A percentile compares a stretch with the other conserved stretches of the same genome.
Conservation (phyloP, 2,329 filamentous ascomycete genomes). For the Esteya vermicola region DNA sequence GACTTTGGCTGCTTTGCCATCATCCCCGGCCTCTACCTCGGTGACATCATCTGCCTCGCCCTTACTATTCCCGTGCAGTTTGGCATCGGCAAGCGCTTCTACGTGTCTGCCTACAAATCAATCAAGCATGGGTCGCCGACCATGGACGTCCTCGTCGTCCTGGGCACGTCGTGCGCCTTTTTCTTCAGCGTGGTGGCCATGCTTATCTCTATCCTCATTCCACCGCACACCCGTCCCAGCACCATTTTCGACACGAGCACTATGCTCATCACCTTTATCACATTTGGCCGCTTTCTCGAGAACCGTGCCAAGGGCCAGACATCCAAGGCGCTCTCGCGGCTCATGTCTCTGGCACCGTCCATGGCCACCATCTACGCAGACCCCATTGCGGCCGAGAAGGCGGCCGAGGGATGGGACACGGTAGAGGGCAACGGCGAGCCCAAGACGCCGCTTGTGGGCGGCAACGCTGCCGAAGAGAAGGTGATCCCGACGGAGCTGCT, state of each 20-base stretch:
- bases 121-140: constrained; percentile 82
- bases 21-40: constrained; percentile 68
- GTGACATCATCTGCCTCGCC: constrained; percentile 68
- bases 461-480: constrained; percentile 62
- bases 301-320: constrained; percentile 94
- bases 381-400: constrained; percentile 84
- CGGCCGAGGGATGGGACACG: constrained; percentile 62
- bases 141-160: constrained; percentile 91
- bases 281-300: constrained; percentile 78
- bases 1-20: constrained; percentile 61
- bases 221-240: constrained; percentile 64
- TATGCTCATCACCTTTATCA: constrained; percentile 96
- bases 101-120: constrained; percentile 84
- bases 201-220: constrained; percentile 61
- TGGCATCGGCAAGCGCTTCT: constrained; percentile 89
- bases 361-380: constrained; percentile 96
- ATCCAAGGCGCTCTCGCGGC: constrained; percentile 76
- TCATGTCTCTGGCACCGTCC: constrained; percentile 92
- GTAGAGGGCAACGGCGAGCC: constrained; percentile 22
- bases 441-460: constrained; percentile 30
- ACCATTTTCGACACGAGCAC: constrained; percentile 97
- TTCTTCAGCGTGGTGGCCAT: constrained; percentile 88
- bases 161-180: constrained; percentile 90
- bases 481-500: constrained; percentile 88
- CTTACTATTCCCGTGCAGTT: constrained; percentile 93